phyloP scores from a whole-genome alignment of 768 basidiomycete genomes.

The Tephrocybe rancida region DNA sequence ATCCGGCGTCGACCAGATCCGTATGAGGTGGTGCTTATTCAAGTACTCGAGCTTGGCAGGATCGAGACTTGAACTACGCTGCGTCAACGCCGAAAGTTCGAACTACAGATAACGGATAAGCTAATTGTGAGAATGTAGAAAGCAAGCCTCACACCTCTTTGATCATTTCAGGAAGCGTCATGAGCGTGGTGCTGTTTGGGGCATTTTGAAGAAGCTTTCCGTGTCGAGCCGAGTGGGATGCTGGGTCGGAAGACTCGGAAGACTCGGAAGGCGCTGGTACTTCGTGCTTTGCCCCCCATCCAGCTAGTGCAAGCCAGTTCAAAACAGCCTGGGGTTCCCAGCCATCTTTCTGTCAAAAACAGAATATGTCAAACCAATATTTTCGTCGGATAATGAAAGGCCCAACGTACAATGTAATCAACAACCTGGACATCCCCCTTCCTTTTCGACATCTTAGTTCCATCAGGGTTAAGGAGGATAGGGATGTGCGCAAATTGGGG shows the following conservation, averaged over 20 bases:
- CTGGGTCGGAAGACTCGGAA: conserved; percentile 23
- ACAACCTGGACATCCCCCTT: conserved; percentile 86
- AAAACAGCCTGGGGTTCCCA: conserved; percentile 90
- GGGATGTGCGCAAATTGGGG: conserved; percentile 94
- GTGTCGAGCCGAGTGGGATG: conserved; percentile 18
- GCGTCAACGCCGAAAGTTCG: conserved; percentile 74
- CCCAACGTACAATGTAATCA: conserved; percentile 83
- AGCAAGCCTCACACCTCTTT: conserved; percentile 43
- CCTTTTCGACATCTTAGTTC: conserved; percentile 93
- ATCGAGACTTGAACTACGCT: conserved; percentile 83
- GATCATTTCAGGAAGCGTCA: conserved; percentile 67
- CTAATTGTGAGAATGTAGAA: background rate
- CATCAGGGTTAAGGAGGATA: conserved; percentile 85
- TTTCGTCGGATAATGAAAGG: background rate
- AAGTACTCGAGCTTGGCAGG: conserved; percentile 79
- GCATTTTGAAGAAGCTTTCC: conserved; percentile 35
- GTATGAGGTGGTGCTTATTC: conserved; percentile 84
- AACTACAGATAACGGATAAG: conserved; percentile 55
- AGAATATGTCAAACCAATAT: background rate
- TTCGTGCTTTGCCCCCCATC: conserved; percentile 75
- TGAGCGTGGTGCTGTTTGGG: conserved; percentile 67
- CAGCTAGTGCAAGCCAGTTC: conserved; percentile 94
- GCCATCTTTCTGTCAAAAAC: conserved; percentile 61
- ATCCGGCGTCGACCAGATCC: conserved; percentile 48
- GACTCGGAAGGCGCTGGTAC: conserved; percentile 14